phyloP scores from a whole-genome alignment of 495 filamentous ascomycete species.

The Cercophora scortea region DNA sequence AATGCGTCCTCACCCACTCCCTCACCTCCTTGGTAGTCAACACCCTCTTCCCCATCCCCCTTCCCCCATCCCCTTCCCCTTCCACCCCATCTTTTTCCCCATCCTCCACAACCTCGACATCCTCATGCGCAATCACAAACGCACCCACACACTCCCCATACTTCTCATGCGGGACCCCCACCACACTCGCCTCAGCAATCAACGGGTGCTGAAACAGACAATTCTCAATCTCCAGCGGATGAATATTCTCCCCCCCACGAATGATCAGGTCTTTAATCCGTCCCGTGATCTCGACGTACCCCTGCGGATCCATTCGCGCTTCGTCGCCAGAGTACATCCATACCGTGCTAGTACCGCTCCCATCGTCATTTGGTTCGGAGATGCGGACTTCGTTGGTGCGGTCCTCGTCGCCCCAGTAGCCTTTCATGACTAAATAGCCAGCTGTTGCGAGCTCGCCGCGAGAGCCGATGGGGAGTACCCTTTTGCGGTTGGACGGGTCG shows the following conservation, averaged over 20 bases:
- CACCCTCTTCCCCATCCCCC: slow-evolving; percentile 11
- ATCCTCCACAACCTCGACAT: slow-evolving; percentile 22
- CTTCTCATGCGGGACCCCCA: slow-evolving; percentile 73
- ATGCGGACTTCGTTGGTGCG: slow-evolving; percentile 64
- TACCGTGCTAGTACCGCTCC: slow-evolving; percentile 21
- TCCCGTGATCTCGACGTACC: slow-evolving; percentile 56
- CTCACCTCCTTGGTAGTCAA: slow-evolving; percentile 47
- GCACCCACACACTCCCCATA: slow-evolving; percentile 85
- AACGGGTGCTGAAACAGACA: slow-evolving; percentile 66
- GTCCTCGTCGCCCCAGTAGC: slow-evolving; percentile 70
- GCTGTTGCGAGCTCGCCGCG: slow-evolving; percentile 75
- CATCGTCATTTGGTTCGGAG: slow-evolving; percentile 35
- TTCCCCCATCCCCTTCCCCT: slow-evolving; percentile 6
- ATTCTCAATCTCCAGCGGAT: slow-evolving; percentile 90
- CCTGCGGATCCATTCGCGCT: slow-evolving; percentile 70
- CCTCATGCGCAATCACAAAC: slow-evolving; percentile 57
- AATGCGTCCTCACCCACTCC: slow-evolving; percentile 60
- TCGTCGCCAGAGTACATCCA: slow-evolving; percentile 78
- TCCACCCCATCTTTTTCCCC: no score
- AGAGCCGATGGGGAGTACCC: slow-evolving; percentile 54
- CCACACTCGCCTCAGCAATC: slow-evolving; percentile 69
- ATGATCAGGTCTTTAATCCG: slow-evolving; percentile 90
- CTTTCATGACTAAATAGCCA: slow-evolving; percentile 86
- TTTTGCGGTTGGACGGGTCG: slow-evolving; percentile 44
- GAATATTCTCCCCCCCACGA: slow-evolving; percentile 90